phyloP scores from a whole-genome alignment of 805 yeast species.

The Metschnikowia corniflorae region DNA sequence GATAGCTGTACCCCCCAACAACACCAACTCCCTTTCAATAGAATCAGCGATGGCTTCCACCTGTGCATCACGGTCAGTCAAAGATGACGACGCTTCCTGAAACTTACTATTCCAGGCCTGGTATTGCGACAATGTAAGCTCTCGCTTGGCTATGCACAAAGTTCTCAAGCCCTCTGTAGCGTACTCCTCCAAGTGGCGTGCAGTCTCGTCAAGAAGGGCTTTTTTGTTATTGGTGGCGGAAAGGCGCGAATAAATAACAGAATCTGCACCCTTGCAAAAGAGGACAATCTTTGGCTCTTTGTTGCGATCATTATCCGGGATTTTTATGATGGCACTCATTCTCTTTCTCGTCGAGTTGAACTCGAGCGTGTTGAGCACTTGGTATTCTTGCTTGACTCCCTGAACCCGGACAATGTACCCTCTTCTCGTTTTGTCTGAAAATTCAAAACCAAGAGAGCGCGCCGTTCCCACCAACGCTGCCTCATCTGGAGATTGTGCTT shows the following conservation, averaged over 20 bases:
- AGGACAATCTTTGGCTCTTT: slow-evolving; percentile 51
- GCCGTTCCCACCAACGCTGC: slow-evolving; percentile 84
- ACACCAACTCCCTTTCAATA: slow-evolving; percentile 60
- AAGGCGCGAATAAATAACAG: slow-evolving; percentile 68
- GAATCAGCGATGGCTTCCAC: slow-evolving; percentile 74
- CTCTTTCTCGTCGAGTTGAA: slow-evolving; percentile 84
- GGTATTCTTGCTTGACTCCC: slow-evolving; percentile 68
- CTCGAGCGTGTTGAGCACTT: slow-evolving; percentile 66
- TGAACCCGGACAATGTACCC: slow-evolving; percentile 67
- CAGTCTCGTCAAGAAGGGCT: slow-evolving; percentile 55
- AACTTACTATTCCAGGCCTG: slow-evolving; percentile 60
- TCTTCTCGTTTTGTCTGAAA: slow-evolving; percentile 60
- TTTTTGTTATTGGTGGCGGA: slow-evolving; percentile 43
- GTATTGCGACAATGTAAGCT: slow-evolving; percentile 59
- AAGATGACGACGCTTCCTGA: slow-evolving; percentile 62
- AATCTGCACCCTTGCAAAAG: slow-evolving; percentile 84
- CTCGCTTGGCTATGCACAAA: slow-evolving; percentile 71
- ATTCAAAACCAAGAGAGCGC: slow-evolving; percentile 69
- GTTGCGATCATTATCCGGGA: slow-evolving; percentile 44
- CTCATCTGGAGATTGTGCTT: slow-evolving; percentile 86
- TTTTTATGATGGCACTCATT: slow-evolving; percentile 77
- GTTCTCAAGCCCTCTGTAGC: slow-evolving; percentile 86
- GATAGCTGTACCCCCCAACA: slow-evolving; percentile 83
- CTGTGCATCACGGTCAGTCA: slow-evolving; percentile 59
- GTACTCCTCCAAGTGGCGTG: slow-evolving; percentile 69